Percentiles rank a stretch among this genome's conserved stretches.
These are phyloP conservation scores for Ceratocystis destructans DNA, from an alignment of 2,329 filamentous ascomycete genomes.

Conservation along the genomic window DNA sequence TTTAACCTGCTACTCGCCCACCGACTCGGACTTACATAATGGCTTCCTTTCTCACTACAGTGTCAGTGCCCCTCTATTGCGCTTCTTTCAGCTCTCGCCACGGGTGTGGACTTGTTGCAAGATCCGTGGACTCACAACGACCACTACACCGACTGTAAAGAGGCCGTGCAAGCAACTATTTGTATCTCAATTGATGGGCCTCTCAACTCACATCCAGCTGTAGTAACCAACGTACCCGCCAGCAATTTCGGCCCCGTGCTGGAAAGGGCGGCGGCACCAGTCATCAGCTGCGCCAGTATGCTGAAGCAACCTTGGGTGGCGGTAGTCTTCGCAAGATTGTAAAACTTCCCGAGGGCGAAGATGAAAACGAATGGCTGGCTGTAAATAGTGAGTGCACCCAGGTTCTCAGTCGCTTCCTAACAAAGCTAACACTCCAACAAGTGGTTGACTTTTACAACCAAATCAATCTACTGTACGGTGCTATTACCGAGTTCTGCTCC, in stretches of 20 bases:
- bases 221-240: constrained; percentile 76
- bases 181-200: background rate
- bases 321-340: constrained; percentile 93
- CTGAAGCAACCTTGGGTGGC: constrained; percentile 88
- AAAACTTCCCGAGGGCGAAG: constrained; percentile 90
- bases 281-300: constrained; percentile 95
- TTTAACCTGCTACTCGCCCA: background rate
- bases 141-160: too few species aligned
- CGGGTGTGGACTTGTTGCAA: background rate
- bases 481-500: constrained; percentile 98
- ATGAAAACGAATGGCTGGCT: constrained; percentile 94
- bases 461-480: constrained; percentile 96
- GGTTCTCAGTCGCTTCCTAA: background rate
- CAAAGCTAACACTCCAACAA: constrained; percentile 30
- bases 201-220: constrained; percentile 7
- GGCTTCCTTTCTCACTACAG: constrained; percentile 33
- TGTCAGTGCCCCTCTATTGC: constrained; percentile 26
- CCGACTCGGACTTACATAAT: constrained; percentile 22
- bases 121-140: background rate
- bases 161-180: background rate
- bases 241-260: constrained; percentile 80
- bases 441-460: constrained; percentile 99
- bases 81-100: background rate
- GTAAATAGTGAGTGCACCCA: constrained; percentile 64
- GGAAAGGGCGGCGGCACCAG: constrained; percentile 72